phyloP scores from a whole-genome alignment of 2,329 filamentous ascomycete species.

The Drechmeria coniospora region DNA sequence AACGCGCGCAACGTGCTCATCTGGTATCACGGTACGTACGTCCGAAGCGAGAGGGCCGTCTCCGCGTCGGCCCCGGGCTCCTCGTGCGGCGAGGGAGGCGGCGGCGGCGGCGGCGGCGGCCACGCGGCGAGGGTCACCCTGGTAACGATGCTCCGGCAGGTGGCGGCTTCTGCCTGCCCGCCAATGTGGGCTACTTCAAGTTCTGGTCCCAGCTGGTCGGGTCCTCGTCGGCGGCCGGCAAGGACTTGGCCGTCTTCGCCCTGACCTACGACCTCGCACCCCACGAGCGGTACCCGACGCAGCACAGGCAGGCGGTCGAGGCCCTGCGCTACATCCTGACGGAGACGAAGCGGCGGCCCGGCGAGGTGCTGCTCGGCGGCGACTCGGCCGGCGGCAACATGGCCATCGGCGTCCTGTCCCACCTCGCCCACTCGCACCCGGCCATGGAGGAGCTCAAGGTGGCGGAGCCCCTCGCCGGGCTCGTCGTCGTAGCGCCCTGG shows the following conservation, averaged over 20 bases:
- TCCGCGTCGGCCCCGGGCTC: no score
- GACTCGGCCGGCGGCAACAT: slow-evolving; percentile 11
- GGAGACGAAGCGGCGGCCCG: slow-evolving; percentile 3
- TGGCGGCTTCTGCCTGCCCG: slow-evolving; percentile 9
- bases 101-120: no score
- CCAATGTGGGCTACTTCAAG: slow-evolving; percentile 8
- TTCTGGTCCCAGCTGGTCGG: slow-evolving; percentile 6
- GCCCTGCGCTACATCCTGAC: slow-evolving; percentile 7
- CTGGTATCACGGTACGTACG: slow-evolving; percentile 9
- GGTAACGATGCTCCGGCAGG: slow-evolving; percentile 4
- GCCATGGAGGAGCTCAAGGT: slow-evolving; percentile 7
- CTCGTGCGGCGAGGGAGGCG: no score
- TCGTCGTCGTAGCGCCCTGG: slow-evolving; percentile 7
- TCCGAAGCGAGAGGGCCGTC: no score
- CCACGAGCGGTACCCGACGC: slow-evolving; percentile 8
- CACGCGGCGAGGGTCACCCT: no score
- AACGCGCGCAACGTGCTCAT: slow-evolving; percentile 8
- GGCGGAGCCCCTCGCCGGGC: slow-evolving; percentile 6
- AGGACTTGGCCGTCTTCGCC: slow-evolving; percentile 8
- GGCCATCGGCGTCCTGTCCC: slow-evolving; percentile 8
- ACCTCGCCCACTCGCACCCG: slow-evolving; percentile 8
- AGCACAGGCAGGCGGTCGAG: slow-evolving; percentile 8
- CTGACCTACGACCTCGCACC: slow-evolving; percentile 9
- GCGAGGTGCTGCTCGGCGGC: slow-evolving; percentile 7
- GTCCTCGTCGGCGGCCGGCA: slow-evolving; percentile 3